Base-by-base conservation (phyloP, 2,329 filamentous ascomycete species). In the Aspergillus sp. region DNA sequence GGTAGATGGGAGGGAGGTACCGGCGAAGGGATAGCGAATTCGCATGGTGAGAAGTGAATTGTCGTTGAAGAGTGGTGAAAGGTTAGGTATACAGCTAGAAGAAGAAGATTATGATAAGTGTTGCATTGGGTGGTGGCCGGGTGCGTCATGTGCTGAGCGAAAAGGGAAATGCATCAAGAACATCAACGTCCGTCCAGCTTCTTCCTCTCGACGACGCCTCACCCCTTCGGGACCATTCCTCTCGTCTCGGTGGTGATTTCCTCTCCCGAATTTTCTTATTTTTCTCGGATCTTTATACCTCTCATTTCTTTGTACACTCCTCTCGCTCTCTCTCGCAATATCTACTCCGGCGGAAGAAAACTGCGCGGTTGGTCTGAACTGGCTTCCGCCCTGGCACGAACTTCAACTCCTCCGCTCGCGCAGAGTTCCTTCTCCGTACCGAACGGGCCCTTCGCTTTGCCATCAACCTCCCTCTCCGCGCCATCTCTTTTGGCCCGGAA, bases 1-100 rank as follows among this genome's bases (percentile, higher is more conserved):
- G 17, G 38, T 10, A 45, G 16, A 42, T 38, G 24, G 45, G 49
- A 45, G 38, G 42, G 56, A 76, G 83, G 66, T 78, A 94, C 92
- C 89, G 76, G 90, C 90, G 69, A 96, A 95, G 50, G 89, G 88
- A 65, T 91, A 83, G 67, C 92, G 85, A 76, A 96, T 90, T 73
- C 89, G 88, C 88, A 95, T 94, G 20, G 59, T 71, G 60, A 24
- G 17, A n/a, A 20, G 36, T 49, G 38, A 22, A 22, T 43, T 17
- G 32, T 57, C 52, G 57, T 51, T 54, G 52, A 50, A 51, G 56
- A 51, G 49, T 54, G 54, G 42, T 19, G 33, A 10, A 44, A 44
- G 32, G 36, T 45, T 41, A 49, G 40, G 26, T 32, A 19, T n/a
- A 42, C 19, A 30, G 43, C 16, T 6, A 10, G 22, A 9, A 30